A percentile compares a stretch with the other conserved stretches of the same genome.
These are phyloP conservation scores for Pichia kudriavzevii DNA, from an alignment of 1,139 yeast species.

Conservation along the genomic window DNA sequence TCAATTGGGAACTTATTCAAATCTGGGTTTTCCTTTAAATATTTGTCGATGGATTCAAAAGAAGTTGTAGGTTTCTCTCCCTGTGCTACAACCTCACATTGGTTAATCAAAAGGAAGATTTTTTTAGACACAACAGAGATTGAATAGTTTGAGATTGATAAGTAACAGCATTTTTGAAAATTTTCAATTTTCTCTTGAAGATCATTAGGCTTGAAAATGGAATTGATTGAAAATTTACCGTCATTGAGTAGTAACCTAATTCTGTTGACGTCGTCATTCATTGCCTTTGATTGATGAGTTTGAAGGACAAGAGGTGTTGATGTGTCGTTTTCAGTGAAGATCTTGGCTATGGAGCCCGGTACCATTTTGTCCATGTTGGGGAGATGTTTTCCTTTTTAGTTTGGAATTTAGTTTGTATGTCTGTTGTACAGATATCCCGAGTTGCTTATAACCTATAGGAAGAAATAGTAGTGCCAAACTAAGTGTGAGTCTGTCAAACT, in stretches of 20 bases:
- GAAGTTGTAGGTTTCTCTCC: conserved; percentile 14
- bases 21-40: conserved; percentile 21
- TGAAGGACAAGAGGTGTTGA: conserved; percentile 22
- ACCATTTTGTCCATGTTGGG: conserved; percentile 18
- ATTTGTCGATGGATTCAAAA: conserved; percentile 21
- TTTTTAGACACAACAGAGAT: conserved; percentile 21
- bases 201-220: conserved; percentile 51
- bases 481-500: too few relatives aligned
- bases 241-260: conserved; percentile 56
- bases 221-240: conserved; percentile 57
- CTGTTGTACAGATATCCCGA: too few relatives aligned
- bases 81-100: conserved; percentile 19
- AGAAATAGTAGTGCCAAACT: too few relatives aligned
- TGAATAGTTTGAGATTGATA: conserved; percentile 17
- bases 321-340: conserved; percentile 18
- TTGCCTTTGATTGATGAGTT: conserved; percentile 24
- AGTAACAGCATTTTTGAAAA: conserved; percentile 20
- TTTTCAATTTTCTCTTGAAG: conserved; percentile 23
- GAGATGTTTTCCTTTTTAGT: not conserved
- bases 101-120: conserved; percentile 23
- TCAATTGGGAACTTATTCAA: conserved; percentile 5
- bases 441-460: too few relatives aligned
- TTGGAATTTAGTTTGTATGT: too few relatives aligned
- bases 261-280: conserved; percentile 32
- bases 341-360: conserved; percentile 20